Evolutionary conservation across 768 basidiomycete genomes (phyloP), one percentile per base, ranked within the genome.

Genomic region (Agrocybe praecox): DNA sequence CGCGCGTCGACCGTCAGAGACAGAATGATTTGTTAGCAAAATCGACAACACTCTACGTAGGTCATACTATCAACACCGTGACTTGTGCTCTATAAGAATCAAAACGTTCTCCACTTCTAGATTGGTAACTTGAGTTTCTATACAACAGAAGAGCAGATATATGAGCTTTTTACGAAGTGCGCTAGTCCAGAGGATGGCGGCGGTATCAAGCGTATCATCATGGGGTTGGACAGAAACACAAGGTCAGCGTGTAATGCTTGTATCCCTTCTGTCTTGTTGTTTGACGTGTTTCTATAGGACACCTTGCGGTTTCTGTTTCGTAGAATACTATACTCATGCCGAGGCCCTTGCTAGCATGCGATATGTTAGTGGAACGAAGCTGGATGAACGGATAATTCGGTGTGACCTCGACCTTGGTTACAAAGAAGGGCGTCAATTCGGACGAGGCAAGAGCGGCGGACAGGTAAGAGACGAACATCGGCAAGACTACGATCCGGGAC

Each of bases 331-430:
- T 70, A 93, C 93, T 10, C 94, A 98, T 67, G 80, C 87, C 6
- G 96, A 98, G 72, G 96, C 97, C 17, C 79, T 97, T 40, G 92
- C 94, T 42, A 88, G 90, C 59, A 88, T 98, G 84, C 87, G 90
- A 47, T 96, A 97, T 71, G 85, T 98, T 65, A 94, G 92, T 49
- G 97, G 96, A n/a, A 95, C 96, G 33, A 98, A 98, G 76, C 86
- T 99, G 19, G 97, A 99, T 73, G 97, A 99, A 74, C 90, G 97
- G 32, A 93, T 99, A 64, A 96, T 99, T 60, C 90, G 97, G 46
- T 98, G 96, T 67, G 97, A 99, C 77, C 77, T 99, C 67, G 97
- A 99, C 77, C 80, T 95, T 23, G 97, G 97, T 6, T 99, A 98
- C 74, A 87, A 87, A 67, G 97, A 99, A 68, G 96, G 96, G 14